These are phyloP conservation scores for Bocquillonia castaneifolia DNA, from an alignment of 441 rosid species.

Conservation along the genomic window DNA sequence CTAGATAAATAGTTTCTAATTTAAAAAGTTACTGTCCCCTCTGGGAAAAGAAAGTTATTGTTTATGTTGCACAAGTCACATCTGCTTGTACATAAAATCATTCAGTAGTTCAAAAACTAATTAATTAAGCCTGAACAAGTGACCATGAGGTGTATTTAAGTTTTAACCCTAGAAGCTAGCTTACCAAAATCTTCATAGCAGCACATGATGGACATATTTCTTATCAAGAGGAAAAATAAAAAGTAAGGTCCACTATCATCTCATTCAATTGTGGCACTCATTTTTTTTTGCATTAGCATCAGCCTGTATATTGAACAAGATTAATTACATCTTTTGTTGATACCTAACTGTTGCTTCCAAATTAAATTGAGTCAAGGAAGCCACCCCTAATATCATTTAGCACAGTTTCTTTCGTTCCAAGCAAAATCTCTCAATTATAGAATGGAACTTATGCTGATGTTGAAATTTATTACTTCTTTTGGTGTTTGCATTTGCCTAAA, in stretches of 20 bases:
- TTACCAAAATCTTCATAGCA: neutral
- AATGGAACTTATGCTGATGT: neutral
- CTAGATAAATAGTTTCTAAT: neutral
- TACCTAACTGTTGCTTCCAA: slow-evolving; percentile 8
- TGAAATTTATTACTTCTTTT: neutral
- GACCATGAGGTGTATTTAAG: neutral
- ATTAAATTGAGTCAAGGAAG: neutral
- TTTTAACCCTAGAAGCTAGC: neutral
- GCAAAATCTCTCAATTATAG: neutral
- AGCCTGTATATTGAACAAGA: neutral
- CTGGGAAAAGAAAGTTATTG: neutral
- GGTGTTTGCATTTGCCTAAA: slow-evolving; percentile 9
- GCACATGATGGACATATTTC: neutral
- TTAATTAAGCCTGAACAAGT: neutral
- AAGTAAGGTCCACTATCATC: neutral
- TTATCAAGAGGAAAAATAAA: too few species aligned
- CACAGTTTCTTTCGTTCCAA: neutral
- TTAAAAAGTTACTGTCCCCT: too few species aligned
- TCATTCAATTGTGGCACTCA: neutral
- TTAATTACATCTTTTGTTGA: neutral
- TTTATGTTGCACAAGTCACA: neutral
- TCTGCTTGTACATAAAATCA: neutral
- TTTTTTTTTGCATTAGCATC: slow-evolving; percentile 5
- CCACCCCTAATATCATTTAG: neutral
- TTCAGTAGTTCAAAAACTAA: neutral